Evolutionary conservation across 805 yeast genomes (phyloP), one percentile per base, ranked within the genome.

Genomic region (Metschnikowia proteae): DNA sequence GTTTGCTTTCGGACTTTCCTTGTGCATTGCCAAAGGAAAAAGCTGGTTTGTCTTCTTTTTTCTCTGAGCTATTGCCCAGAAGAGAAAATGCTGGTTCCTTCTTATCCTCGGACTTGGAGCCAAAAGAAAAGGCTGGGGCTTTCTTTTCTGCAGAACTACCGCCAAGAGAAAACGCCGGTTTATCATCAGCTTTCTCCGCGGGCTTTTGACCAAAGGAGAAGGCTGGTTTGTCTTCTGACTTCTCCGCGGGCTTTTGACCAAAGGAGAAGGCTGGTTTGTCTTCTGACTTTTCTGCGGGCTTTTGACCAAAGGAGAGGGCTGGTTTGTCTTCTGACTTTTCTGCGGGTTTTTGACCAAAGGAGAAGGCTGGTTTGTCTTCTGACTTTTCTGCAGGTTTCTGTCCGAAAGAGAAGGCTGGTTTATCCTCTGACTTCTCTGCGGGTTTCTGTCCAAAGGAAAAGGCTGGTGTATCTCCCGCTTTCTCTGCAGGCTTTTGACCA

Each of bases 391-490:
- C 60, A 11, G 58, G 50, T 44, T 57, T 46, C 43, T 52, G 64
- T 34, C 68, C 61, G 22, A 70, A 17, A 2, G 17, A 60, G 39
- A 32, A 28, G 54, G 43, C 3, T 28, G 45, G 30, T 10, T 50
- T 61, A 45, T 41, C 64, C 40, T 44, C 58, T 47, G 46, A 57
- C 27, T 52, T 63, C 9, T 28, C 43, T 41, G 23, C 49, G 11
- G 61, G 52, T 23, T 62, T 48, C 13, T 64, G 59, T 5, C 60
- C 63, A 25, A 70, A 60, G 34, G 62, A 58, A 25, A 62, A 38
- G 48, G 37, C 54, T 42, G 59, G 49, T 37, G 33, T 48, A 3
- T 31, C 53, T 17, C 34, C 48, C 5, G 51, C n/a, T n/a, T n/a
- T n/a, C 6, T 25, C 11, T 7, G 49, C 57, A 7, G 60, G 50